phyloP scores from a whole-genome alignment of 2,329 filamentous ascomycete genomes.

The Hypoxylon sp. region DNA sequence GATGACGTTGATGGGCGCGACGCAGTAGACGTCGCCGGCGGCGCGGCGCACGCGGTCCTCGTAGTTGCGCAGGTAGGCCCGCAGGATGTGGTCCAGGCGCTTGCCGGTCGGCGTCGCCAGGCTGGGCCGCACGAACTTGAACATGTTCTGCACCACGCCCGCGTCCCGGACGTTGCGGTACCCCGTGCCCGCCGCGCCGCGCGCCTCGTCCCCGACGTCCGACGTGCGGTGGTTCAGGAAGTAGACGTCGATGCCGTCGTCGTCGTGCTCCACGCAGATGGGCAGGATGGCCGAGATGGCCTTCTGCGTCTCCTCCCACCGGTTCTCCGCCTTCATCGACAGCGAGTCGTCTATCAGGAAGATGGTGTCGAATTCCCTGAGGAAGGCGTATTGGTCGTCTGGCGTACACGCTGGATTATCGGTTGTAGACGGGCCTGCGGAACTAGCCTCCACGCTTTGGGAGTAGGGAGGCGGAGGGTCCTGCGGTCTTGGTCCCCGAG shows the following conservation, averaged over 20 bases:
- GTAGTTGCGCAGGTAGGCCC: conserved; percentile 74
- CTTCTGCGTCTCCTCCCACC: conserved; percentile 79
- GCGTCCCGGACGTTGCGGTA: conserved; percentile 74
- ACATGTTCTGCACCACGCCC: conserved; percentile 73
- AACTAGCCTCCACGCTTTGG: background rate
- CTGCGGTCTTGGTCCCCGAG: conserved; percentile 24
- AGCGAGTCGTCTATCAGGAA: conserved; percentile 94
- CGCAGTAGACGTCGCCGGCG: conserved; percentile 54
- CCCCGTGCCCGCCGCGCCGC: conserved; percentile 59
- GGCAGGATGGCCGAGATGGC: conserved; percentile 81
- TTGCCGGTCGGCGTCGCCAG: conserved; percentile 80
- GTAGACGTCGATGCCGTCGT: conserved; percentile 89
- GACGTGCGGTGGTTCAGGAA: conserved; percentile 79
- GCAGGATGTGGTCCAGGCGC: conserved; percentile 77
- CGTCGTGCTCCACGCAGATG: conserved; percentile 82
- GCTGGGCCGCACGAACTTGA: conserved; percentile 71
- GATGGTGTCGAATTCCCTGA: conserved; percentile 83
- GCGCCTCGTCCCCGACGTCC: conserved; percentile 49
- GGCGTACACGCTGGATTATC: background rate
- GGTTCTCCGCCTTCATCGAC: conserved; percentile 78
- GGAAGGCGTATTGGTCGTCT: conserved; percentile 66
- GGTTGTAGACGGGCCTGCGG: too few relatives aligned
- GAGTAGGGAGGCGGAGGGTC: conserved; percentile 43
- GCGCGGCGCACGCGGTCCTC: conserved; percentile 53
- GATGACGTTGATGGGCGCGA: conserved; percentile 90